These are phyloP conservation scores for Populus deltoides DNA, from an alignment of 345 rosid species.

Conservation along the genomic window DNA sequence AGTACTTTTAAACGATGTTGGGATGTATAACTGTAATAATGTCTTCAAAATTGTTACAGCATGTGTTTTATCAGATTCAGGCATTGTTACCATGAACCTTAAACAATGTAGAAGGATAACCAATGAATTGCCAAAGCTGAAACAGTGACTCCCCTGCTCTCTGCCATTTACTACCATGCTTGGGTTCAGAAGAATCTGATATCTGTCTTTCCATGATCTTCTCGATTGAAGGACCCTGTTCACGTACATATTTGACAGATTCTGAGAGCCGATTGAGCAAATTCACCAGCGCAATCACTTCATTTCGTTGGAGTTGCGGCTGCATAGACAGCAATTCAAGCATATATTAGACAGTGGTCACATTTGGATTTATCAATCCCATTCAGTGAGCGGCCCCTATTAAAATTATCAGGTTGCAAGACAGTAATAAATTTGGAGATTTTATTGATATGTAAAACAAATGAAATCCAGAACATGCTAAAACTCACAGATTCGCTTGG, in stretches of 20 bases:
- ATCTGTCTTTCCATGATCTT: slow-evolving; percentile 27
- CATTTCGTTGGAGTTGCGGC: slow-evolving; percentile 69
- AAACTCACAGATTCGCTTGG: slow-evolving; percentile 51
- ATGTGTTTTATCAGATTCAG: not conserved
- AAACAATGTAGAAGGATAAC: not conserved
- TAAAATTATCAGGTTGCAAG: not conserved
- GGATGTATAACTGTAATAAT: not conserved
- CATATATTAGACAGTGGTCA: not conserved
- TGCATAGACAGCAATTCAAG: slow-evolving; percentile 22
- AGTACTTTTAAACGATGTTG: not conserved
- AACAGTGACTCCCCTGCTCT: not conserved
- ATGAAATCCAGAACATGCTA: not conserved
- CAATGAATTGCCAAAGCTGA: not conserved
- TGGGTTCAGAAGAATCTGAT: not conserved
- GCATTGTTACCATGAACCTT: not conserved
- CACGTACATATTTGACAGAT: slow-evolving; percentile 55
- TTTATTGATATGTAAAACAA: not conserved
- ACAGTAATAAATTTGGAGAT: not conserved
- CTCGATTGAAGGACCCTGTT: slow-evolving; percentile 49
- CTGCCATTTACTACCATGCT: not conserved
- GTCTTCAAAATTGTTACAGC: not conserved
- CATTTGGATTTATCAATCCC: not conserved
- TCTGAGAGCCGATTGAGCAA: slow-evolving; percentile 65
- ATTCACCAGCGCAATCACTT: slow-evolving; percentile 74
- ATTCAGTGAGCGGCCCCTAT: not conserved